Conservation (phyloP, 768 basidiomycete genomes). For the Podaxis sp. region DNA sequence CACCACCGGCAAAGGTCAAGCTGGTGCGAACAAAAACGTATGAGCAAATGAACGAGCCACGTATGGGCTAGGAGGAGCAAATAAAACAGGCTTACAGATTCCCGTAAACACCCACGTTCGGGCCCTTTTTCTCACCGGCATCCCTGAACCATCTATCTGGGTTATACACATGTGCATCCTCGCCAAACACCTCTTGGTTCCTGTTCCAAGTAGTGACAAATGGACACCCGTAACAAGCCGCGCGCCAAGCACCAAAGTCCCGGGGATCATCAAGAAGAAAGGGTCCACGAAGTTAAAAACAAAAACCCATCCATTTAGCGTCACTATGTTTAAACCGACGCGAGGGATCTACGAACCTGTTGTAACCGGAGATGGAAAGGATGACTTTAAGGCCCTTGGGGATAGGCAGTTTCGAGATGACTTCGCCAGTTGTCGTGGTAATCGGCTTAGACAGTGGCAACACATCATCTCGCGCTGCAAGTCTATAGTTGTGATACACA, state of each 20-base stretch:
- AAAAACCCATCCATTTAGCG: neutral
- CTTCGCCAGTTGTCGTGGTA: constrained; percentile 40
- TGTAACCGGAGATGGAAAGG: constrained; percentile 50
- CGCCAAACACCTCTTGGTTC: constrained; percentile 43
- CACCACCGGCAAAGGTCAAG: constrained; percentile 47
- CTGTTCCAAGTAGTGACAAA: constrained; percentile 19
- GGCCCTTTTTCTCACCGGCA: constrained; percentile 36
- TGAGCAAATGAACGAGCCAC: neutral
- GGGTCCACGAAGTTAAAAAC: neutral
- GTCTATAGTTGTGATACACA: constrained; percentile 30
- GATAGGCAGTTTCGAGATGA: constrained; percentile 44
- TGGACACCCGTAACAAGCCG: neutral
- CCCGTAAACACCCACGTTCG: constrained; percentile 46
- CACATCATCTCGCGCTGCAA: constrained; percentile 50
- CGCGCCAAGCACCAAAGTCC: neutral
- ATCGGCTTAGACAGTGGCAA: constrained; percentile 58
- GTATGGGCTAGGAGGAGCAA: neutral
- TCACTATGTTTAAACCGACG: neutral
- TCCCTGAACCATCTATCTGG: constrained; percentile 47
- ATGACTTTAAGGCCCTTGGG: constrained; percentile 50
- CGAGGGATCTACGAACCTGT: constrained; percentile 35
- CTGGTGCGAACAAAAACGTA: constrained; percentile 20
- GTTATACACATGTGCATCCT: constrained; percentile 44
- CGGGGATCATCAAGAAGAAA: neutral
- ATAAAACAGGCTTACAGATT: constrained; percentile 34